A percentile compares a stretch with the other conserved stretches of the same genome.
Evolutionary conservation across 1,139 yeast species (phyloP).

Genomic region (Debaryomycetaceae sp.): DNA sequence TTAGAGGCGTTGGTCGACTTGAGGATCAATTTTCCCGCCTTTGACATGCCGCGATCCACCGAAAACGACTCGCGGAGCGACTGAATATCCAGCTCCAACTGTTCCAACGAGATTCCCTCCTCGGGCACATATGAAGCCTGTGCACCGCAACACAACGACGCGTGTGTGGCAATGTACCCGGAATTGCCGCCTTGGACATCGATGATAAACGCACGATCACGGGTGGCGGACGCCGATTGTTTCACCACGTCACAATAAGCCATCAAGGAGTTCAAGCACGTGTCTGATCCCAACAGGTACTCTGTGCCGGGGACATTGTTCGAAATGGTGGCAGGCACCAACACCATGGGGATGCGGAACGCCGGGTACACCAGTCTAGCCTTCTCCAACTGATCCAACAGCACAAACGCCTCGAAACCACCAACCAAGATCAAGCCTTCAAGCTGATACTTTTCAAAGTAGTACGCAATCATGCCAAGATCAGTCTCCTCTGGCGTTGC

Average conservation of each 20-base stretch:
- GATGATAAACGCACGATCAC: constrained; percentile 73
- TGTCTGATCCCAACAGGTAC: constrained; percentile 73
- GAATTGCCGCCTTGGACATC: constrained; percentile 89
- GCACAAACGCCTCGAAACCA: constrained; percentile 75
- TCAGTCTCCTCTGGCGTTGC: constrained; percentile 63
- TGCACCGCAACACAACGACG: constrained; percentile 69
- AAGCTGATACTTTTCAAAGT: constrained; percentile 66
- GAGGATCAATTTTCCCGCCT: constrained; percentile 77
- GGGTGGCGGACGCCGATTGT: constrained; percentile 73
- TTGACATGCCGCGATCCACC: constrained; percentile 56
- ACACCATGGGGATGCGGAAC: constrained; percentile 73
- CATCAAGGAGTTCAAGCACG: constrained; percentile 71
- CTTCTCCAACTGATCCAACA: constrained; percentile 62
- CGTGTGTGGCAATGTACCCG: constrained; percentile 70
- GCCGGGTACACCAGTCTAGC: constrained; percentile 65
- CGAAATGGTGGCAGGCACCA: constrained; percentile 79
- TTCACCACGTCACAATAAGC: constrained; percentile 76
- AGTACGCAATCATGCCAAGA: constrained; percentile 70
- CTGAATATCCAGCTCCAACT: constrained; percentile 58
- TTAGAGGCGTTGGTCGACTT: constrained; percentile 83
- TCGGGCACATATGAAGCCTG: constrained; percentile 77
- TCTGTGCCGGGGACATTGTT: constrained; percentile 85
- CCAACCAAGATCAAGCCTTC: constrained; percentile 75
- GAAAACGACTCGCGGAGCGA: constrained; percentile 54
- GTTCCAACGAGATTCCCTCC: constrained; percentile 53